Conservation (phyloP, 2,329 filamentous ascomycete genomes). For the Alternaria angustiovoidea region DNA sequence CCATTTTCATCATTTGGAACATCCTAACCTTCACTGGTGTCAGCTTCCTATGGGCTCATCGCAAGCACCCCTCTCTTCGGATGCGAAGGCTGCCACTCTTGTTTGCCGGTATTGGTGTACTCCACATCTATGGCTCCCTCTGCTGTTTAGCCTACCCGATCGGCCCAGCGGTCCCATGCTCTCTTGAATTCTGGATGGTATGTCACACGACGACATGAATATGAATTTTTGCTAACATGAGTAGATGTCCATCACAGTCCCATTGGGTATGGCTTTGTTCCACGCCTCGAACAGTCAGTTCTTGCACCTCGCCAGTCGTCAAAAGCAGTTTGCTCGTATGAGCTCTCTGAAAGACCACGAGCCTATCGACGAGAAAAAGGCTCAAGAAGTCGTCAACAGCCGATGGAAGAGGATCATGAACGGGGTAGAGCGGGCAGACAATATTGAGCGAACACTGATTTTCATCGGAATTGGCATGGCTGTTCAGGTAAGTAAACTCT, state of each 20-base stretch:
- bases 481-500: slow-evolving; percentile 31
- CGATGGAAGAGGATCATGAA: slow-evolving; percentile 35
- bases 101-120: slow-evolving; percentile 32
- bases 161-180: slow-evolving; percentile 34
- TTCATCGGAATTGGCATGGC: slow-evolving; percentile 40
- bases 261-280: slow-evolving; percentile 32
- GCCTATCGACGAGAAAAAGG: slow-evolving; percentile 34
- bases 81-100: slow-evolving; percentile 43
- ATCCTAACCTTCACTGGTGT: slow-evolving; percentile 21
- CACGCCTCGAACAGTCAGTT: slow-evolving; percentile 49
- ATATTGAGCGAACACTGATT: slow-evolving; percentile 37
- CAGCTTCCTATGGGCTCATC: slow-evolving; percentile 34
- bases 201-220: neutral
- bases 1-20: slow-evolving; percentile 30
- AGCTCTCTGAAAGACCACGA: slow-evolving; percentile 34
- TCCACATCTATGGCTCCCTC: slow-evolving; percentile 38
- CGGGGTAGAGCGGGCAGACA: slow-evolving; percentile 36
- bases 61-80: slow-evolving; percentile 40
- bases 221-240: neutral
- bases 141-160: slow-evolving; percentile 33
- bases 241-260: neutral
- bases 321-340: slow-evolving; percentile 42
- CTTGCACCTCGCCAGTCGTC: slow-evolving; percentile 41
- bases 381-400: slow-evolving; percentile 31
- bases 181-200: slow-evolving; percentile 39